Evolutionary conservation across 345 rosid genomes (phyloP).

Genomic region (Ceriops decandra): DNA sequence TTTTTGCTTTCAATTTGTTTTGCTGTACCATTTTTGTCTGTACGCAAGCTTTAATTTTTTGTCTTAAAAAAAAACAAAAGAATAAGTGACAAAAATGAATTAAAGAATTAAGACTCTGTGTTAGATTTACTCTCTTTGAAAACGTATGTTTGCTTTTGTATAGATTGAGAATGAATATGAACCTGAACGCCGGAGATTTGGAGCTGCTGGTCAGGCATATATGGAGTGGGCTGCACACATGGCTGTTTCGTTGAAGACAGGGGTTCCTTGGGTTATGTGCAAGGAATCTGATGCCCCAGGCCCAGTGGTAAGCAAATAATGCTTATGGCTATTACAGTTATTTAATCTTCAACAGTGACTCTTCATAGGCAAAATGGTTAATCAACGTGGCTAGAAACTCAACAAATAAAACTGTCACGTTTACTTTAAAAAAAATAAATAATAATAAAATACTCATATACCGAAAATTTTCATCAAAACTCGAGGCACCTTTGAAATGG

Average conservation of each 20-base stretch:
- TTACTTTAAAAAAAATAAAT: too few relatives aligned
- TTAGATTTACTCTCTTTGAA: too few relatives aligned
- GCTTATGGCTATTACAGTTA: too few relatives aligned
- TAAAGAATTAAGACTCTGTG: background rate
- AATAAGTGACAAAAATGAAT: background rate
- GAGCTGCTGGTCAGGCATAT: constrained; percentile 22
- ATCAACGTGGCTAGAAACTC: too few relatives aligned
- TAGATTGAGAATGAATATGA: constrained; percentile 35
- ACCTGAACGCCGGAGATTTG: constrained; percentile 19
- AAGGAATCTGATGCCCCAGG: constrained; percentile 33
- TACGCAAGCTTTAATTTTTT: background rate
- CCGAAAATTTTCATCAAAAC: too few relatives aligned
- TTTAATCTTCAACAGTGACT: too few relatives aligned
- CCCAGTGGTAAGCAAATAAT: constrained; percentile 14
- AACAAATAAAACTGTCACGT: too few relatives aligned
- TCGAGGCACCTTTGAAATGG: too few relatives aligned
- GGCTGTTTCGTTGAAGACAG: constrained; percentile 25
- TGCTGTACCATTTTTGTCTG: background rate
- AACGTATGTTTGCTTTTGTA: background rate
- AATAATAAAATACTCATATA: too few relatives aligned
- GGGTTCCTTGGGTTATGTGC: constrained; percentile 39
- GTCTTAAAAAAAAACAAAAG: background rate
- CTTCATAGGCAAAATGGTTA: too few relatives aligned
- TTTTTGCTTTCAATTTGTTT: background rate
- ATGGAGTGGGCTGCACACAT: constrained; percentile 32